phyloP scores from a whole-genome alignment of 306 rosid genomes.

The Astragalus membranaceus region DNA sequence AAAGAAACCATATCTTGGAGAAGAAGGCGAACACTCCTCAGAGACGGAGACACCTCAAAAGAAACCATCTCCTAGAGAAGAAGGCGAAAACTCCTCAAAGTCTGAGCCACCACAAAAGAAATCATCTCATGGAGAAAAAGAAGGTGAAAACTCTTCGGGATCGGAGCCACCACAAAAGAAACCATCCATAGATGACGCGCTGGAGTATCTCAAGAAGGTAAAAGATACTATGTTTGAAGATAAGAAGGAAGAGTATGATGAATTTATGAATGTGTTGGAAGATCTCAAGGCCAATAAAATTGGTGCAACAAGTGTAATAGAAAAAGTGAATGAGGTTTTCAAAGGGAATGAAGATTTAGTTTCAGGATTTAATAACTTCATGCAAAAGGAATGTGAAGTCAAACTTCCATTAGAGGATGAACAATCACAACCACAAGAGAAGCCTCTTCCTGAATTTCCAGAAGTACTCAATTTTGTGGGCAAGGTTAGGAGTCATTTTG shows the following conservation, averaged over 20 bases:
- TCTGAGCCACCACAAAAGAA: no score
- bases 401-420: slow-evolving; percentile 31
- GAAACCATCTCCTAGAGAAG: no score
- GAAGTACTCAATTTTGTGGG: slow-evolving; percentile 52
- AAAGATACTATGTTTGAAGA: slow-evolving; percentile 71
- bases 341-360: slow-evolving; percentile 72
- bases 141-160: no score
- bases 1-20: no score
- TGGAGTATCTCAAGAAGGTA: slow-evolving; percentile 69
- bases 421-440: background rate
- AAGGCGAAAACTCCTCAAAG: no score
- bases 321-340: slow-evolving; percentile 80
- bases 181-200: slow-evolving; percentile 67
- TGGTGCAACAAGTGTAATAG: slow-evolving; percentile 43
- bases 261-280: slow-evolving; percentile 78
- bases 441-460: slow-evolving; percentile 39
- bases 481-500: slow-evolving; percentile 58
- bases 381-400: slow-evolving; percentile 85
- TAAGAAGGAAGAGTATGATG: slow-evolving; percentile 68
- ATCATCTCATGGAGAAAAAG: no score
- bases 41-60: no score
- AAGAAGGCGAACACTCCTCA: no score
- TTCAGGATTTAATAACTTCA: slow-evolving; percentile 82
- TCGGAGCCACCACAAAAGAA: slow-evolving; percentile 13
- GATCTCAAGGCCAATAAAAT: slow-evolving; percentile 73